Percentiles rank a stretch among this genome's conserved stretches.
Conservation (phyloP, 306 rosid species). For the Mimosa bimucronata region DNA sequence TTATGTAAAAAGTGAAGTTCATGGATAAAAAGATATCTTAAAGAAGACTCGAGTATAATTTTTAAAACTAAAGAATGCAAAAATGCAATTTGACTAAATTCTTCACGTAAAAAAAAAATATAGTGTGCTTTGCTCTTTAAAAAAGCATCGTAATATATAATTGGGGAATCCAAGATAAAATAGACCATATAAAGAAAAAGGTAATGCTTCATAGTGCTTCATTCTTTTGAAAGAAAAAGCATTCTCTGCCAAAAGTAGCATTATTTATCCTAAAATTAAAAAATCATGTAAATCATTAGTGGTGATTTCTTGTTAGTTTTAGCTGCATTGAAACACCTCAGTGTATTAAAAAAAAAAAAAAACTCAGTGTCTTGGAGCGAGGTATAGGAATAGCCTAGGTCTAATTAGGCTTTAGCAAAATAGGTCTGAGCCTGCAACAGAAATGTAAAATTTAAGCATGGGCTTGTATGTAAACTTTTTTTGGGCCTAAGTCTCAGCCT, state of each 20-base stretch:
- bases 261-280: conserved; percentile 38
- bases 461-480: no score
- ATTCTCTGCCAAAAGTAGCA: conserved; percentile 43
- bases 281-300: conserved; percentile 38
- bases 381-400: no score
- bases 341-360: no score
- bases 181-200: conserved; percentile 62
- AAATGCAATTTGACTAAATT: not conserved
- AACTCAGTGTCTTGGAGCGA: no score
- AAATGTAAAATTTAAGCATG: no score
- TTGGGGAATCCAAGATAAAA: conserved; percentile 71
- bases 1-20: not conserved
- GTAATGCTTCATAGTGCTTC: conserved; percentile 51
- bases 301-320: conserved; percentile 37
- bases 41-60: not conserved
- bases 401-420: no score
- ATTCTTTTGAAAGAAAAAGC: conserved; percentile 49
- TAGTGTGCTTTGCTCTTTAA: not conserved
- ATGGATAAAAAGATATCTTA: not conserved
- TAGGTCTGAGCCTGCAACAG: no score
- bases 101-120: not conserved
- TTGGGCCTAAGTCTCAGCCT: no score
- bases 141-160: conserved; percentile 42
- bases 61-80: not conserved
- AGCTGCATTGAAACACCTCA: not conserved